phyloP scores from a whole-genome alignment of 2,329 filamentous ascomycete species.

The Claviceps purpurea region DNA sequence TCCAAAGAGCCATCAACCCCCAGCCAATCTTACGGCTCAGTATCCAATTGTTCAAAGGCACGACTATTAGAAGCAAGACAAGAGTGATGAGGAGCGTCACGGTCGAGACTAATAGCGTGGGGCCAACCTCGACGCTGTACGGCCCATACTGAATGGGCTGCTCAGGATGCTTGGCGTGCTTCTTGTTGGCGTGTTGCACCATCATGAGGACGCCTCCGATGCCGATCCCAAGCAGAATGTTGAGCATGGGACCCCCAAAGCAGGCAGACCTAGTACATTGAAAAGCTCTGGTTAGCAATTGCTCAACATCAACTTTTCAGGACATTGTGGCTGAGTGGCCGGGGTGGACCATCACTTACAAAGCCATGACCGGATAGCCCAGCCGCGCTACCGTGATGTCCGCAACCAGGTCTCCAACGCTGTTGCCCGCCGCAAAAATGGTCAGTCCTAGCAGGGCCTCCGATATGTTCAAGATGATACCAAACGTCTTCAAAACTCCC shows the following conservation, averaged over 20 bases:
- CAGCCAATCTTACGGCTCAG: conserved; percentile 75
- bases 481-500: conserved; percentile 82
- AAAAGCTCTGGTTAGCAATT: not conserved
- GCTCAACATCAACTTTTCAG: not conserved
- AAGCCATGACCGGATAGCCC: conserved; percentile 91
- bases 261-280: conserved; percentile 54
- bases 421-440: conserved; percentile 93
- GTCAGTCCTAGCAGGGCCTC: conserved; percentile 92
- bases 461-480: conserved; percentile 82
- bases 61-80: conserved; percentile 60
- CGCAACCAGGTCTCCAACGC: conserved; percentile 82
- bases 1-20: conserved; percentile 69
- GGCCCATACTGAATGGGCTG: conserved; percentile 53
- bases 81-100: conserved; percentile 74
- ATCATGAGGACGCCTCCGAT: conserved; percentile 83
- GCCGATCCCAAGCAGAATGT: conserved; percentile 91
- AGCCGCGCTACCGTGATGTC: conserved; percentile 88
- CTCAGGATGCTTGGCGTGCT: conserved; percentile 54
- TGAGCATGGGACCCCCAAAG: conserved; percentile 97
- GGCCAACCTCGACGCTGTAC: conserved; percentile 73
- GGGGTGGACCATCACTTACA: conserved; percentile 31
- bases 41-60: conserved; percentile 77
- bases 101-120: conserved; percentile 73
- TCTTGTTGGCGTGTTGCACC: conserved; percentile 51
- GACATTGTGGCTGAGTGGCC: no score